Evolutionary conservation across 192 early-diverging fungal species (phyloP).

Genomic region (Borealophlyctis nickersoniae): DNA sequence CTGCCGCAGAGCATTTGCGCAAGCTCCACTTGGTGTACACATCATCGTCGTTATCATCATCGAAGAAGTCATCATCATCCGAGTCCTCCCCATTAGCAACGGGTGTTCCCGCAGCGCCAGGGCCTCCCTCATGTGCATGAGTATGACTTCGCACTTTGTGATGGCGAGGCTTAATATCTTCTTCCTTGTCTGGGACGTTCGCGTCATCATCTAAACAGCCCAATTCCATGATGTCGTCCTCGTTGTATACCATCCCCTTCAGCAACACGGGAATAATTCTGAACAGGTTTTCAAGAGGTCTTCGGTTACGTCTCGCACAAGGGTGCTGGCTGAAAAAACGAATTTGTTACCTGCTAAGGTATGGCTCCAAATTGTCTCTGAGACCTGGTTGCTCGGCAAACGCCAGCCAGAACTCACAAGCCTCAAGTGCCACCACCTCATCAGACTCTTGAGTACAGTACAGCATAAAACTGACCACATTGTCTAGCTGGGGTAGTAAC

Average conservation of each 20-base stretch:
- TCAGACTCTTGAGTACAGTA: conserved; percentile 69
- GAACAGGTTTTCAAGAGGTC: conserved; percentile 6
- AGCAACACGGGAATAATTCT: conserved; percentile 90
- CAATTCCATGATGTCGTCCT: conserved; percentile 76
- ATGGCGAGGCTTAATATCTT: conserved; percentile 95
- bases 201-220: conserved; percentile 73
- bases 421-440: conserved; percentile 89
- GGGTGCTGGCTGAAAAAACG: not conserved
- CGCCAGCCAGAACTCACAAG: conserved; percentile 97
- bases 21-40: conserved; percentile 94
- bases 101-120: conserved; percentile 27
- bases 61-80: conserved; percentile 71
- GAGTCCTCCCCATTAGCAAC: conserved; percentile 28
- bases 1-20: conserved; percentile 96
- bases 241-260: conserved; percentile 94
- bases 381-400: conserved; percentile 91
- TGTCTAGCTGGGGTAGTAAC: conserved; percentile 80
- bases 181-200: conserved; percentile 76
- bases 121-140: conserved; percentile 52
- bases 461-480: conserved; percentile 94
- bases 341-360: conserved; percentile 25
- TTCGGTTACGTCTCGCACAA: not conserved
- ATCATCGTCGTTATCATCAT: conserved; percentile 83
- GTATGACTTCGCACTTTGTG: conserved; percentile 80
- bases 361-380: conserved; percentile 53